Evolutionary conservation across 768 basidiomycete genomes (phyloP), one percentile per base, ranked within the genome.

Genomic region (Lactifluus echinatus): DNA sequence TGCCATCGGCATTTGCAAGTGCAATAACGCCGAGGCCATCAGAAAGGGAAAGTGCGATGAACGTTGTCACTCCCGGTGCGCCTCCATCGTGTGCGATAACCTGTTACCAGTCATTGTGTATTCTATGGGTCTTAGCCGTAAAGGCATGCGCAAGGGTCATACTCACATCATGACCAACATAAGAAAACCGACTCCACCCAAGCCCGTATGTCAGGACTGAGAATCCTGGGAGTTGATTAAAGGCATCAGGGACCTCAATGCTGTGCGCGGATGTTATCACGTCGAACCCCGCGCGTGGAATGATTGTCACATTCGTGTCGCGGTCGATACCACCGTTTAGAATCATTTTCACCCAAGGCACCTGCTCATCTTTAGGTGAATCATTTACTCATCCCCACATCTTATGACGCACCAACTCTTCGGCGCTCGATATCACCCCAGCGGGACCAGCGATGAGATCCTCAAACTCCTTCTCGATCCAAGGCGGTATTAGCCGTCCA

Each of bases 381-480:
- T 29, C 12, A 34, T 48, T 4, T 19, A 34, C 11, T 23, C 23
- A 29, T 5, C 23, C 21, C 28, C 34, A 45, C 29, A 55, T 39
- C n/a, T 34, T 15, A 17, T 17, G 26, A 61, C 73, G 10, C 29
- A 74, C 78, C 72, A 79, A 69, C 34, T 79, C 78, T 24, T 70
- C 59, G 0, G 67, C 68, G 28, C 63, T 76, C 17, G 77, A 75
- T 29, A 77, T 74, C n/a, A 79, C 49, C 1, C 76, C 77, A 2
- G 71, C 77, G 0, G 76, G 57, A 5, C 76, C 77, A 4, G 74
- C 73, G 5, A 63, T 56, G 21, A 70, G 45, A 1, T 65, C 63
- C 5, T 55, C 5, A 33, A 55, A 33, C 47, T 73, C 71, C 1
- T 57, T 59, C 17, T 31, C 4, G 8, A 73, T 66, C 60, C 66